Percentiles rank a stretch among this genome's conserved stretches.
Evolutionary conservation across 1,284 basidiomycete genomes (phyloP).

Genomic region (Ustilago vetiveriae): DNA sequence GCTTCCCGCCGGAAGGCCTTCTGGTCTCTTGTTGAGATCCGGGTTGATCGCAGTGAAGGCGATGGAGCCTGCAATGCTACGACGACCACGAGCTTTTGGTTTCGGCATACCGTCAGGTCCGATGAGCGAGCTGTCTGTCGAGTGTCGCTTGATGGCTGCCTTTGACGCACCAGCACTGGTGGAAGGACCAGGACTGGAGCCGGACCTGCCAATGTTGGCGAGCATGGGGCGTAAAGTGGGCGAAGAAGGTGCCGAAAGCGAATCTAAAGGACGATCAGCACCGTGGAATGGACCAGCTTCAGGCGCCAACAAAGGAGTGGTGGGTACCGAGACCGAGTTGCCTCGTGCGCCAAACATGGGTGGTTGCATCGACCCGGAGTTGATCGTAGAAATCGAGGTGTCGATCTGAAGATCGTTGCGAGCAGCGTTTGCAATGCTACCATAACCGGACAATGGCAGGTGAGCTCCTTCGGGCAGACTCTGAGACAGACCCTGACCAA

Average conservation of each 20-base stretch:
- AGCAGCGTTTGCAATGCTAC: slow-evolving; percentile 12
- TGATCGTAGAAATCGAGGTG: slow-evolving; percentile 19
- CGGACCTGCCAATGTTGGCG: slow-evolving; percentile 30
- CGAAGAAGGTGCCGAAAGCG: slow-evolving; percentile 46
- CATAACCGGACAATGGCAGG: slow-evolving; percentile 24
- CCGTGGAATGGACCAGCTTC: slow-evolving; percentile 41
- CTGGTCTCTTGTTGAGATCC: slow-evolving; percentile 26
- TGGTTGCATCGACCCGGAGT: slow-evolving; percentile 19
- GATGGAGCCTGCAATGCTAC: slow-evolving; percentile 39
- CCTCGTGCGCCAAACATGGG: slow-evolving; percentile 30
- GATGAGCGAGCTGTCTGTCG: slow-evolving; percentile 25
- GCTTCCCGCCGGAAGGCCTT: slow-evolving; percentile 17
- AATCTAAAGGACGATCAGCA: slow-evolving; percentile 32
- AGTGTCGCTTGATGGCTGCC: slow-evolving; percentile 28
- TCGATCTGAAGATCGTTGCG: slow-evolving; percentile 21
- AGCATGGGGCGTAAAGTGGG: slow-evolving; percentile 34
- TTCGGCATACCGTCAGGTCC: slow-evolving; percentile 23
- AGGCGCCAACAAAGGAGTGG: slow-evolving; percentile 35
- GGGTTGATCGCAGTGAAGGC: slow-evolving; percentile 47
- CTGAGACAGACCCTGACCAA: slow-evolving; percentile 10
- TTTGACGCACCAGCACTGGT: slow-evolving; percentile 7
- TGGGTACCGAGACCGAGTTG: slow-evolving; percentile 35
- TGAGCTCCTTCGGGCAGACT: slow-evolving; percentile 39
- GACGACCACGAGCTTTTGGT: slow-evolving; percentile 38
- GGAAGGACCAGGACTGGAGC: slow-evolving; percentile 37